Conservation (phyloP, 495 filamentous ascomycete genomes). For the Hypoxylon trugodes region DNA sequence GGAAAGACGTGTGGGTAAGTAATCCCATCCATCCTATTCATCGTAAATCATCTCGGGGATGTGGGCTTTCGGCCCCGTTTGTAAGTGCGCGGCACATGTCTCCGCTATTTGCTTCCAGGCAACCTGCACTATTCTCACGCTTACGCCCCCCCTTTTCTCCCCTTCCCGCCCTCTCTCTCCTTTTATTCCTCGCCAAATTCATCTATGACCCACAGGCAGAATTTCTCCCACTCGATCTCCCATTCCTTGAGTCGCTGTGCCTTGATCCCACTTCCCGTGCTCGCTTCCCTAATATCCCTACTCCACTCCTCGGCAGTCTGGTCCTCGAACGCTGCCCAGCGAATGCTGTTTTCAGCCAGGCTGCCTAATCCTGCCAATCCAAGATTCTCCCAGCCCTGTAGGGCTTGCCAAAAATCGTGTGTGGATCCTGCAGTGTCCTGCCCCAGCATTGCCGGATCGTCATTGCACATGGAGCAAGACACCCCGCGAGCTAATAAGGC, state of each 20-base stretch:
- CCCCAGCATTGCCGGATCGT: constrained; percentile 84
- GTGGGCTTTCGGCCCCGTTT: constrained; percentile 9
- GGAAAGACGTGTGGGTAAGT: neutral
- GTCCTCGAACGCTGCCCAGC: constrained; percentile 90
- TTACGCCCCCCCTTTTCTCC: constrained; percentile 6
- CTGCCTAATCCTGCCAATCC: constrained; percentile 83
- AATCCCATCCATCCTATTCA: too few relatives aligned
- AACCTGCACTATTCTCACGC: constrained; percentile 18
- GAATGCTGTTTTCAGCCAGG: constrained; percentile 90
- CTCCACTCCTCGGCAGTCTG: constrained; percentile 72
- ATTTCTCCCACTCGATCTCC: constrained; percentile 83
- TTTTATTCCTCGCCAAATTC: constrained; percentile 72
- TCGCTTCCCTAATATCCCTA: constrained; percentile 73
- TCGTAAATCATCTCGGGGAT: constrained; percentile 17
- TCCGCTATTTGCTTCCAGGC: constrained; percentile 15
- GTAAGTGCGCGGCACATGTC: constrained; percentile 1
- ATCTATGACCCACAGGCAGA: constrained; percentile 88
- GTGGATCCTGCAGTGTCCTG: constrained; percentile 80
- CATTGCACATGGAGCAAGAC: constrained; percentile 77
- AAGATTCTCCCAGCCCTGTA: constrained; percentile 86
- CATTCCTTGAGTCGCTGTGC: constrained; percentile 78
- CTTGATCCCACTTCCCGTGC: constrained; percentile 76
- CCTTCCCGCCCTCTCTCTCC: constrained; percentile 3
- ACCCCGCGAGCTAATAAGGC: constrained; percentile 87
- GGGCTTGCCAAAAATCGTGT: constrained; percentile 90